Base-by-base conservation (phyloP, 345 rosid species). In the Eucalyptus regnans region DNA sequence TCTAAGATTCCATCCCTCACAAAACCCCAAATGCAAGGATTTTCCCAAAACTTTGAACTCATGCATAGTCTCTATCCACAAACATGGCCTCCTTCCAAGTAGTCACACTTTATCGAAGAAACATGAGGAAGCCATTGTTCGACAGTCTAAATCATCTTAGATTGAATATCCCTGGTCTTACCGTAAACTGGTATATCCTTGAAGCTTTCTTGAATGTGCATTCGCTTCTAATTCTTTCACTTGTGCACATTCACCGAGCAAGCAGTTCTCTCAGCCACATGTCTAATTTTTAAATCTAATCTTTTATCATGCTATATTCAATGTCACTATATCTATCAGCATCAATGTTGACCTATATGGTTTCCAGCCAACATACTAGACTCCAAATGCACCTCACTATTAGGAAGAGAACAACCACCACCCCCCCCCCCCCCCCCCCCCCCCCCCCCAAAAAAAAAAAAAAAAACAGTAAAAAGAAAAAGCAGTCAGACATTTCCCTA, bases 361-460 rank as follows among this genome's bases (percentile, higher is more conserved):
- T 60, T 60, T 60, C 66, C 66, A 60, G 66, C n/a, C 4, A 60
- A 60, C 66, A 60, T 27, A 60, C 33, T 29, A 7, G 37, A 62
- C 37, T 62, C 33, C 71, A 29, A 60, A 62, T 62, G 71, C 71
- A 64, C 71, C 71, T 7, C 71, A 29, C 71, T 29, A 62, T 62
- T 4, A 62, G 18, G 9, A 33, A 79, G 0, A 79, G 48, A 44
- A 44, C 22, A 7, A 52, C 23, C 58, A 18, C 9, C 56, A 1
- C 23, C 23, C 22, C 4, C 4, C 22, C 1, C 1, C 2, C 4
- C 6, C 23, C 23, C 22, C 4, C 4, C 22, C 1, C 1, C 2
- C 4, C 6, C 6, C 52, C 37, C 7, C 14, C 37, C 6, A 11
- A 49, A 51, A 16, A 51, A 51, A 16, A 16, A 16, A 51, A 17